Conservation (phyloP, 129 eudicot genomes). For the Escallonia rubra region DNA sequence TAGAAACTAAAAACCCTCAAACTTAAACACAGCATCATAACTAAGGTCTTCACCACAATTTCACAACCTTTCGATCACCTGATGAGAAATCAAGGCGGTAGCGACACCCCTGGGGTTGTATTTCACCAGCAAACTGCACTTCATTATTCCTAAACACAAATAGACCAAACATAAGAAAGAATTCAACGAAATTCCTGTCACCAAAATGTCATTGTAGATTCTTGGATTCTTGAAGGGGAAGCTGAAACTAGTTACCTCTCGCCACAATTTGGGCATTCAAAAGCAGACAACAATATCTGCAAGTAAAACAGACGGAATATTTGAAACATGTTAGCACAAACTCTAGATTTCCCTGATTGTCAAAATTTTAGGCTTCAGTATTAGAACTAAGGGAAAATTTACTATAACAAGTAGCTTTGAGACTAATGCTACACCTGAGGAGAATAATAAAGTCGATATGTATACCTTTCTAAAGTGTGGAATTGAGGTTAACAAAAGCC, state of each 20-base stretch:
- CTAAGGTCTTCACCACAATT: no score
- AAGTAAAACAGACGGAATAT: conserved; percentile 1
- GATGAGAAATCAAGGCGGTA: conserved; percentile 47
- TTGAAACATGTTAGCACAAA: not conserved
- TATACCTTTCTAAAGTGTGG: conserved; percentile 85
- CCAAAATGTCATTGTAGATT: not conserved
- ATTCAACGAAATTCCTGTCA: not conserved
- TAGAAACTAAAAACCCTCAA: no score
- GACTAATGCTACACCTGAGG: not conserved
- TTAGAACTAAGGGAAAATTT: not conserved
- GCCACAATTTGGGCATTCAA: conserved; percentile 94
- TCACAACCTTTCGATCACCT: conserved; percentile 78
- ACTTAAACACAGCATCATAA: no score
- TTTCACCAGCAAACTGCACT: conserved; percentile 94
- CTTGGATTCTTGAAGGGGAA: not conserved
- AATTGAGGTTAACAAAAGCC: conserved; percentile 63
- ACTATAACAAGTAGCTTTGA: not conserved
- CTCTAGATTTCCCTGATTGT: not conserved
- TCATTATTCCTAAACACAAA: conserved; percentile 63
- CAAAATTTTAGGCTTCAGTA: not conserved
- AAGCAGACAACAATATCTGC: conserved; percentile 90
- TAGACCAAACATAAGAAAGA: conserved; percentile 3
- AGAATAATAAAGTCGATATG: not conserved
- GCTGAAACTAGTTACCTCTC: conserved; percentile 52
- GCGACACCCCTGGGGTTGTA: conserved; percentile 79